These are phyloP conservation scores for Exophiala aquamarina DNA, from an alignment of 2,329 filamentous ascomycete genomes.

Conservation along the genomic window DNA sequence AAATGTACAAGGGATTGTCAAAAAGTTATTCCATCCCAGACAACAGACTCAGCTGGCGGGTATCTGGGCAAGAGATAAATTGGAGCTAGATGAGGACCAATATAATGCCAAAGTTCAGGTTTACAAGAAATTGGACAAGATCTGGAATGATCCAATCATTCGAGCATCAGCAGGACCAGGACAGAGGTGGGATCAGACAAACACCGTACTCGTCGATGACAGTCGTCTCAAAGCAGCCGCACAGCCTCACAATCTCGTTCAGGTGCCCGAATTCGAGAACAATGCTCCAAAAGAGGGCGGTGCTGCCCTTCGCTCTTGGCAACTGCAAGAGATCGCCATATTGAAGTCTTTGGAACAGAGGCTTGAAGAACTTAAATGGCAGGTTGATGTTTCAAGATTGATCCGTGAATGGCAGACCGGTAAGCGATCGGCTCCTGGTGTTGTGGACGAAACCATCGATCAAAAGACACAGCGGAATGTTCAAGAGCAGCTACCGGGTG, in stretches of 20 bases:
- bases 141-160: conserved; percentile 62
- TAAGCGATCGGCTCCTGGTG: conserved; percentile 15
- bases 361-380: conserved; percentile 51
- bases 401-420: conserved; percentile 37
- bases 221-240: conserved; percentile 73
- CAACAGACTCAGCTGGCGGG: conserved; percentile 62
- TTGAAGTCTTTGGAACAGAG: conserved; percentile 53
- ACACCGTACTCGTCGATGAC: conserved; percentile 90
- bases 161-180: conserved; percentile 41
- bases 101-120: conserved; percentile 75
- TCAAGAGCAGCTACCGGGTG: conserved; percentile 1
- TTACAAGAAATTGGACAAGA: conserved; percentile 76
- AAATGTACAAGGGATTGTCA: conserved; percentile 71
- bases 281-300: conserved; percentile 19
- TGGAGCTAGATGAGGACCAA: conserved; percentile 65
- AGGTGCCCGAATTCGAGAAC: conserved; percentile 72
- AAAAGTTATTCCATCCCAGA: conserved; percentile 57
- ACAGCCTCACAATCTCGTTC: conserved; percentile 80
- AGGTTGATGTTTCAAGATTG: conserved; percentile 49
- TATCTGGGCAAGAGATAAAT: conserved; percentile 75
- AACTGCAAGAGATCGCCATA: conserved; percentile 40
- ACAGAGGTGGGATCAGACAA: conserved; percentile 69
- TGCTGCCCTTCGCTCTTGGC: conserved; percentile 40
- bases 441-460: conserved; percentile 23
- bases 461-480: conserved; percentile 18